Evolutionary conservation across 441 rosid species (phyloP).

Genomic region (Theobroma grandiflorum): DNA sequence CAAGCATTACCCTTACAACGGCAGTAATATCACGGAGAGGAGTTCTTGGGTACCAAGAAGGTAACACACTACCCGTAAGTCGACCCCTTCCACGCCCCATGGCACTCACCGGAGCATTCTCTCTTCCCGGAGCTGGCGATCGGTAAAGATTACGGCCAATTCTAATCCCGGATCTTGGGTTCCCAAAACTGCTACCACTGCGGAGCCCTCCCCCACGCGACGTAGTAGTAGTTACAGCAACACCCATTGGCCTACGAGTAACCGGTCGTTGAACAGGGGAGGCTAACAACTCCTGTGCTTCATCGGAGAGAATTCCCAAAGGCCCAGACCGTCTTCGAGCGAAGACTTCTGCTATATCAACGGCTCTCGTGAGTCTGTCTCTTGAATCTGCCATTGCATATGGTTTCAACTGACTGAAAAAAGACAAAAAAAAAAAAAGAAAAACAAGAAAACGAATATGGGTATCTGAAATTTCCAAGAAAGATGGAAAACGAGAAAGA

Average conservation of each 20-base stretch:
- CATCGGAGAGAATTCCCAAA: constrained; percentile 47
- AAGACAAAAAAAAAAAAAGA: background rate
- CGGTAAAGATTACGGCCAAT: constrained; percentile 41
- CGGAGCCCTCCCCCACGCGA: constrained; percentile 34
- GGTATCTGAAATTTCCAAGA: background rate
- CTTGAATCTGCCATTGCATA: constrained; percentile 67
- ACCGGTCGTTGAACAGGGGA: constrained; percentile 38
- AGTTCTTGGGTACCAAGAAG: constrained; percentile 87
- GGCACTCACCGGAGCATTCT: constrained; percentile 42
- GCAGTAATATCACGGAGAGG: constrained; percentile 81
- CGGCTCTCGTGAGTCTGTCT: constrained; percentile 60
- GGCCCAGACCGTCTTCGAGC: constrained; percentile 46
- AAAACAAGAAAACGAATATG: background rate
- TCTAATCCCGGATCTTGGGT: constrained; percentile 41
- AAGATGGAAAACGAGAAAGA: background rate
- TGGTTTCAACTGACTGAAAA: constrained; percentile 24
- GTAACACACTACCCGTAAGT: constrained; percentile 46
- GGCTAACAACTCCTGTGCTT: constrained; percentile 31
- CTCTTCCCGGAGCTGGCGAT: constrained; percentile 41
- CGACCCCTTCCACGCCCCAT: constrained; percentile 50
- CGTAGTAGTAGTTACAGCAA: constrained; percentile 21
- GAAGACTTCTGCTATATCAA: constrained; percentile 56
- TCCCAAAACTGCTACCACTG: constrained; percentile 44
- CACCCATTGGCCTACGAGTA: constrained; percentile 26
- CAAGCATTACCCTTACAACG: constrained; percentile 55